Percentiles rank a stretch among this genome's conserved stretches.
Conservation (phyloP, 805 yeast species). For the Suhomyces vadensis region DNA sequence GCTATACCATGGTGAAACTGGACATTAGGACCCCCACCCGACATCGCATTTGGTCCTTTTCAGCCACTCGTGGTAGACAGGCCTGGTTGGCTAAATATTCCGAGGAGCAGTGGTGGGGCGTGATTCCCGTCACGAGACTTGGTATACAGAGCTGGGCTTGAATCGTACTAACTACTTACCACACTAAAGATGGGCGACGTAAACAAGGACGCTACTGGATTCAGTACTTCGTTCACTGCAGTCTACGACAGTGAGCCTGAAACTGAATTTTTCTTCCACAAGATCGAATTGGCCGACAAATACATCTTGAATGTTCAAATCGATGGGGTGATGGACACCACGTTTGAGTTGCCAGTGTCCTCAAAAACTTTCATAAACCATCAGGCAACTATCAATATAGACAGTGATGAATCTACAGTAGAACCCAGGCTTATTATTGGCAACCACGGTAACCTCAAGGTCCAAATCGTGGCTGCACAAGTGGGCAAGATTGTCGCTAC, state of each 20-base stretch:
- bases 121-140: not conserved
- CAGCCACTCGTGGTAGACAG: too few species aligned
- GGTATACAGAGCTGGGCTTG: too few species aligned
- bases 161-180: not conserved
- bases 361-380: constrained; percentile 20
- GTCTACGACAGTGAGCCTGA: constrained; percentile 5
- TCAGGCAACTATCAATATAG: constrained; percentile 6
- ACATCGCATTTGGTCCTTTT: too few species aligned
- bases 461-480: constrained; percentile 51
- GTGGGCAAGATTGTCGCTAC: constrained; percentile 43
- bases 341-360: constrained; percentile 35
- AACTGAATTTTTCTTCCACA: constrained; percentile 20
- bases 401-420: constrained; percentile 30
- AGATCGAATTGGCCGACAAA: constrained; percentile 39
- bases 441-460: constrained; percentile 46
- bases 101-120: too few species aligned
- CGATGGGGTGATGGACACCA: constrained; percentile 52
- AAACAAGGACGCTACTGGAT: constrained; percentile 12
- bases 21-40: too few species aligned
- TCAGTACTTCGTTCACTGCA: constrained; percentile 10
- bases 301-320: constrained; percentile 39
- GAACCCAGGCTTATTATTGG: constrained; percentile 52
- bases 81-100: too few species aligned
- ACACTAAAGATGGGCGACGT: not conserved
- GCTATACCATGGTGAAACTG: too few species aligned